Evolutionary conservation across 1,139 yeast genomes (phyloP).

Genomic region (Saccharomyces pastorianus): DNA sequence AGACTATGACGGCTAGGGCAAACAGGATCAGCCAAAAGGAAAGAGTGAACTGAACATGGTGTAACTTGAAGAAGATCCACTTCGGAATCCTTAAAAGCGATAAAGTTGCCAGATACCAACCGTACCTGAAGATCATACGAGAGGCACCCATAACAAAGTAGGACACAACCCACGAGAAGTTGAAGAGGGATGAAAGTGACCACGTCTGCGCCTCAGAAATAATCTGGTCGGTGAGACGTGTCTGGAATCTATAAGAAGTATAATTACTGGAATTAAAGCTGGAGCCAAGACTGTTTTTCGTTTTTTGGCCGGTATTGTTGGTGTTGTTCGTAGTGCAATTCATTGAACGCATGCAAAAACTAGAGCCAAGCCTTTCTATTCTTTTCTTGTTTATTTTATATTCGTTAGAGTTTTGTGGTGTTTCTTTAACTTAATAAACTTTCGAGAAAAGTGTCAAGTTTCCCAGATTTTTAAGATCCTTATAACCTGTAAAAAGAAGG

Average conservation of each 20-base stretch:
- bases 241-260: not conserved
- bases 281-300: not conserved
- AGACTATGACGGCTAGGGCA: constrained; percentile 8
- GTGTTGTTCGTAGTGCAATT: not conserved
- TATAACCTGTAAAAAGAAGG: not conserved
- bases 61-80: constrained; percentile 12
- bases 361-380: not conserved
- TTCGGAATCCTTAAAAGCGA: constrained; percentile 10
- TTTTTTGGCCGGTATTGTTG: not conserved
- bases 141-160: constrained; percentile 4
- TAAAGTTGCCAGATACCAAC: constrained; percentile 8
- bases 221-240: not conserved
- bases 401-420: not conserved
- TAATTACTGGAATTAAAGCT: not conserved
- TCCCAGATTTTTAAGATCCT: not conserved
- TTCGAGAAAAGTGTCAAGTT: not conserved
- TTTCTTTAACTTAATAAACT: not conserved
- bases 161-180: constrained; percentile 3
- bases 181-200: constrained; percentile 2
- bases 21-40: constrained; percentile 11
- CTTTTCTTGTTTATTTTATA: not conserved
- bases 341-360: not conserved
- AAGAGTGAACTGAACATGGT: constrained; percentile 11
- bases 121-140: constrained; percentile 1
- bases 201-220: constrained; percentile 1